Percentiles rank a stretch among this genome's conserved stretches.
Conservation (phyloP, 441 rosid species). For the Iberis amara region DNA sequence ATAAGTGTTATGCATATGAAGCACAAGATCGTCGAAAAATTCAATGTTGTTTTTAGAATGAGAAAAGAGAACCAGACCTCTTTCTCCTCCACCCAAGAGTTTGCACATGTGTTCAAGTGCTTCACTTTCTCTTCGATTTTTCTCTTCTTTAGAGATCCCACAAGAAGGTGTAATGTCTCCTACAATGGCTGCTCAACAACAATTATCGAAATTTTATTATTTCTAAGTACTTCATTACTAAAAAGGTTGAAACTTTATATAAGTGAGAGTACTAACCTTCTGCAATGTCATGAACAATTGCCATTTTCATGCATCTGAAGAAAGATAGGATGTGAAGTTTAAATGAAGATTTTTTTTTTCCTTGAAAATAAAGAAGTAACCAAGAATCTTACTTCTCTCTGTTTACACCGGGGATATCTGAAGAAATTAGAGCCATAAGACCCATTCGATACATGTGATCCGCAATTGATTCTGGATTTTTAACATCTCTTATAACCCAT, state of each 20-base stretch:
- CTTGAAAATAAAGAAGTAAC: neutral
- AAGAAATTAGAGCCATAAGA: conserved; percentile 71
- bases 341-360: neutral
- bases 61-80: conserved; percentile 40
- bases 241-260: too few species aligned
- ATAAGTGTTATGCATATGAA: neutral
- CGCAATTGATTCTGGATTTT: conserved; percentile 71
- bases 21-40: too few species aligned
- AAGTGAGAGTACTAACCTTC: conserved; percentile 51
- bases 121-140: conserved; percentile 69
- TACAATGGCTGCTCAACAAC: conserved; percentile 67
- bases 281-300: conserved; percentile 89
- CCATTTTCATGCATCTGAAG: conserved; percentile 88
- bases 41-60: neutral
- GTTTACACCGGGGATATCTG: conserved; percentile 73
- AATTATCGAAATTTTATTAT: neutral
- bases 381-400: conserved; percentile 59
- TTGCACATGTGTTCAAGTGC: conserved; percentile 89
- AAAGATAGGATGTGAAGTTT: neutral
- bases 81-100: conserved; percentile 69
- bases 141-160: conserved; percentile 79
- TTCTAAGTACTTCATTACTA: too few species aligned
- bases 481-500: conserved; percentile 67
- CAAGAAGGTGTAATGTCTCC: conserved; percentile 90
- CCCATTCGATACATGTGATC: conserved; percentile 97